These are phyloP conservation scores for Pichia deserticola DNA, from an alignment of 805 yeast genomes.

Conservation along the genomic window DNA sequence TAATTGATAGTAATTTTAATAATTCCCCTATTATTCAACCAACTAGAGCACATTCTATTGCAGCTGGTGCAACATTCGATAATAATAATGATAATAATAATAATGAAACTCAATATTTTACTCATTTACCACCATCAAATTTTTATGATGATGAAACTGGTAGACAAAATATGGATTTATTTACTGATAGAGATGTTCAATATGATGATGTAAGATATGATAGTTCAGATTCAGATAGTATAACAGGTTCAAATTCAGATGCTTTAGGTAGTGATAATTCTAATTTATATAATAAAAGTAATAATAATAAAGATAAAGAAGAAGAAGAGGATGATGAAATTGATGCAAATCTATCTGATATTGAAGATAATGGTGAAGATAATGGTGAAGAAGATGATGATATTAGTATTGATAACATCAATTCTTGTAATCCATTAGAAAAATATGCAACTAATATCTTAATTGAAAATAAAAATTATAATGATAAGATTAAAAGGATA, in stretches of 20 bases:
- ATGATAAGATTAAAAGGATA: neutral
- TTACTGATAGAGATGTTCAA: constrained; percentile 4
- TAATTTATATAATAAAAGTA: neutral
- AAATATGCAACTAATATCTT: too few species aligned
- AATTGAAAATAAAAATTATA: too few species aligned
- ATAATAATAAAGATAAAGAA: neutral
- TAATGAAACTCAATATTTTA: neutral
- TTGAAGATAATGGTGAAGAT: neutral
- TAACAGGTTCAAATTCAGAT: too few species aligned
- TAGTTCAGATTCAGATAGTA: neutral
- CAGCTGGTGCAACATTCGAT: constrained; percentile 5
- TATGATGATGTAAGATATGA: neutral
- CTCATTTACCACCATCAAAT: neutral
- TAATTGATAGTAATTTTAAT: too few species aligned
- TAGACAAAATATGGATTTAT: neutral
- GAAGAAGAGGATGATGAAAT: neutral
- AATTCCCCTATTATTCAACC: constrained; percentile 6
- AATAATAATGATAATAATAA: too few species aligned
- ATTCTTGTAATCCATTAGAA: too few species aligned
- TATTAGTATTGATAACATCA: neutral
- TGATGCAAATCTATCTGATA: neutral
- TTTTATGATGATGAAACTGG: constrained; percentile 2
- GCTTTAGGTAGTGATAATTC: neutral
- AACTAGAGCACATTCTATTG: constrained; percentile 8
- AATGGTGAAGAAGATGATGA: neutral